Evolutionary conservation across 1,284 basidiomycete genomes (phyloP).

Genomic region (Malassezia dermatis): DNA sequence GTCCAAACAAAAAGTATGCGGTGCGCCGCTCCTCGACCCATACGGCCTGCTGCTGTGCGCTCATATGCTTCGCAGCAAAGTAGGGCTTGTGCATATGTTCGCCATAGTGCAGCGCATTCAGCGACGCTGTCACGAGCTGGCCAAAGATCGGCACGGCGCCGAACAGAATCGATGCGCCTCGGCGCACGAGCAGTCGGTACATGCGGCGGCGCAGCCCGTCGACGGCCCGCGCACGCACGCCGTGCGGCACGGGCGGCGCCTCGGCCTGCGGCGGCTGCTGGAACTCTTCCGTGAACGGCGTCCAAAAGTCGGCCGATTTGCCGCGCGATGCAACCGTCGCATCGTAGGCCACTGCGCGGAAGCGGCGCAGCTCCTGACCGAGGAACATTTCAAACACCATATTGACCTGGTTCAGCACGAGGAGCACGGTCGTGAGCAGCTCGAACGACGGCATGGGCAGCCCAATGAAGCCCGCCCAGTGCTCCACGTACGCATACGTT

Average conservation of each 20-base stretch:
- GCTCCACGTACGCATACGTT: conserved; percentile 2
- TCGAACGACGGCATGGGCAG: conserved; percentile 6
- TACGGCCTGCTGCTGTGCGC: conserved; percentile 31
- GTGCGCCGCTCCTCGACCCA: conserved; percentile 41
- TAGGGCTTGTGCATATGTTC: conserved; percentile 25
- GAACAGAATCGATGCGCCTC: neutral
- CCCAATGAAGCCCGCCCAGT: neutral
- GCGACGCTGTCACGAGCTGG: conserved; percentile 22
- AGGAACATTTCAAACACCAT: conserved; percentile 42
- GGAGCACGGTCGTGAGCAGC: conserved; percentile 38
- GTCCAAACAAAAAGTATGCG: conserved; percentile 38
- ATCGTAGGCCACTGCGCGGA: conserved; percentile 31
- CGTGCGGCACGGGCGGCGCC: neutral
- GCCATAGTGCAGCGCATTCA: conserved; percentile 29
- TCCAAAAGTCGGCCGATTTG: conserved; percentile 41
- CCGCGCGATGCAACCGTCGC: conserved; percentile 38
- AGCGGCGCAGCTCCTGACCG: conserved; percentile 25
- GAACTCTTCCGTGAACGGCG: conserved; percentile 42
- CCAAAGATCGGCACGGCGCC: conserved; percentile 22
- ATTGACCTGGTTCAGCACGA: conserved; percentile 38
- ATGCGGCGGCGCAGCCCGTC: neutral
- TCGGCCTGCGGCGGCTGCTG: conserved; percentile 24
- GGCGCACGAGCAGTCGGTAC: neutral
- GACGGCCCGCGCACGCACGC: neutral
- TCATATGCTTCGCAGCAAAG: conserved; percentile 43